Evolutionary conservation across 1,284 basidiomycete species (phyloP).

Genomic region (Ceratobasidium sp.): DNA sequence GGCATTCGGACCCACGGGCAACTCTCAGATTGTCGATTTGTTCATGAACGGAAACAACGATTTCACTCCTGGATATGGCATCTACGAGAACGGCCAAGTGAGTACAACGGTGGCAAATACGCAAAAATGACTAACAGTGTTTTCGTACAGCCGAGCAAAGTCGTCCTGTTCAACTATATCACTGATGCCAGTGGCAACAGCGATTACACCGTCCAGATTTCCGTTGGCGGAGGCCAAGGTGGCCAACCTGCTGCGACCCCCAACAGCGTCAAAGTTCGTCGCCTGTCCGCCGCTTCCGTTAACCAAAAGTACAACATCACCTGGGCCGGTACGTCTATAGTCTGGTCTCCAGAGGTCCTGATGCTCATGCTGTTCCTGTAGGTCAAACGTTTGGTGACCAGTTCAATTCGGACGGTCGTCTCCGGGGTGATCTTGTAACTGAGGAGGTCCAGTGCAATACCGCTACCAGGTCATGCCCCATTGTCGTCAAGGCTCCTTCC

Average conservation of each 20-base stretch:
- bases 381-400: slow-evolving; percentile 67
- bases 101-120: slow-evolving; percentile 44
- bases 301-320: slow-evolving; percentile 72
- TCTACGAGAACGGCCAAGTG: slow-evolving; percentile 65
- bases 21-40: slow-evolving; percentile 61
- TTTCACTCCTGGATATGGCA: slow-evolving; percentile 72
- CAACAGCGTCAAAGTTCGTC: slow-evolving; percentile 61
- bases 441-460: slow-evolving; percentile 62
- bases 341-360: slow-evolving; percentile 46
- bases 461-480: slow-evolving; percentile 60
- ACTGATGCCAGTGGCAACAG: slow-evolving; percentile 61
- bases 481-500: slow-evolving; percentile 72
- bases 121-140: slow-evolving; percentile 45
- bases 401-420: slow-evolving; percentile 70
- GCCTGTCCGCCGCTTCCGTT: slow-evolving; percentile 60
- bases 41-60: slow-evolving; percentile 57
- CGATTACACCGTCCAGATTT: slow-evolving; percentile 58
- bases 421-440: slow-evolving; percentile 60
- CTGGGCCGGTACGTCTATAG: slow-evolving; percentile 60
- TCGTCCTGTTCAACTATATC: slow-evolving; percentile 74
- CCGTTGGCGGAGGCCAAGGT: slow-evolving; percentile 57
- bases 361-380: slow-evolving; percentile 46
- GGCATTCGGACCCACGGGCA: slow-evolving; percentile 55
- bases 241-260: slow-evolving; percentile 54
- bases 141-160: slow-evolving; percentile 55